Percentiles rank a stretch among this genome's conserved stretches.
Conservation (phyloP, 345 rosid species). For the Zanthoxylum bungeanum region DNA sequence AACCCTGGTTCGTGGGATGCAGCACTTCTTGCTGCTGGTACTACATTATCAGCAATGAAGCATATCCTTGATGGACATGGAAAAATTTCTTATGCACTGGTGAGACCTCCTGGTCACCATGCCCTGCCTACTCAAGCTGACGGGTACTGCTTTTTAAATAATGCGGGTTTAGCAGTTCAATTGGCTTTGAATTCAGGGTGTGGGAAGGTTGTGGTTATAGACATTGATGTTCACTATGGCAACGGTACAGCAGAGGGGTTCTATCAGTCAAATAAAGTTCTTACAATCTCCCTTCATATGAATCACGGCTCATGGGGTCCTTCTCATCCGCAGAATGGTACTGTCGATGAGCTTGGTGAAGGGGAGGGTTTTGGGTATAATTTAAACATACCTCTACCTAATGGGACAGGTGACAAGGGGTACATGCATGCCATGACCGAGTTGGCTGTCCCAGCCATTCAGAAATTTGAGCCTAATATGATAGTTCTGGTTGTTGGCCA, state of each 20-base stretch:
- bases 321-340: constrained; percentile 80
- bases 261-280: constrained; percentile 53
- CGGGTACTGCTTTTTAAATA: constrained; percentile 90
- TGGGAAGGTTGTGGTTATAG: constrained; percentile 55
- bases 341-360: constrained; percentile 73
- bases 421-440: constrained; percentile 59
- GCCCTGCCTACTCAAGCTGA: constrained; percentile 87
- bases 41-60: constrained; percentile 74
- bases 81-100: constrained; percentile 61
- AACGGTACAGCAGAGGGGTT: constrained; percentile 94
- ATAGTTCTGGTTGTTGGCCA: constrained; percentile 75
- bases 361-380: constrained; percentile 77
- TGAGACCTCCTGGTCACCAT: constrained; percentile 96
- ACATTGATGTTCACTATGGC: constrained; percentile 89
- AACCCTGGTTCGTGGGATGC: constrained; percentile 79
- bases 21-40: constrained; percentile 79
- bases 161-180: constrained; percentile 70
- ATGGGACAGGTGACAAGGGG: constrained; percentile 87
- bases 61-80: constrained; percentile 62
- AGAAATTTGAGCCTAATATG: constrained; percentile 61
- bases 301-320: constrained; percentile 98
- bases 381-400: constrained; percentile 79
- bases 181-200: constrained; percentile 60
- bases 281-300: constrained; percentile 89
- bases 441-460: constrained; percentile 63